Evolutionary conservation across 169 alveolate species (phyloP), one percentile per base, ranked within the genome.

Genomic region (Plasmodium gallinaceum): DNA sequence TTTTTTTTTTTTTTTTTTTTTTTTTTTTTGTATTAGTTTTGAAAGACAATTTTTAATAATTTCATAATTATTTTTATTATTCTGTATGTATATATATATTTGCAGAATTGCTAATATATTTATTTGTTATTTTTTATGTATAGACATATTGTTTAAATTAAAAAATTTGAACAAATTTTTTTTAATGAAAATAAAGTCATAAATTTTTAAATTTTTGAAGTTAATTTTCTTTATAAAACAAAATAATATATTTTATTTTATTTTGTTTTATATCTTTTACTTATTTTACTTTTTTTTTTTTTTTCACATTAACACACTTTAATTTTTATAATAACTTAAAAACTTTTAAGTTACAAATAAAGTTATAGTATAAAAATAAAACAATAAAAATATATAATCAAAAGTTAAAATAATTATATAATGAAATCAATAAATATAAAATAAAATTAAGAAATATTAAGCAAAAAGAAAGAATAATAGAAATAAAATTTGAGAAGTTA

Each of bases 1-100:
- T 45, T 69, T 18, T 58, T 18, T 58, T 58, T 58, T 22, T 60
- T 60, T 60, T 20, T 60, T 22, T 22, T 20, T 60, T 60, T 60
- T 60, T 60, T 60, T 60, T 22, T 60, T 60, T 60, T 70, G 80
- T 70, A 10, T 54, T 16, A n/a, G 6, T 54, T 54, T 54, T n/a
- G 22, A 16, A 16, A 16, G 7, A 16, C 64, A 9, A 7, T 54
- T 54, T 54, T 54, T 2, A 54, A 16, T 54, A 6, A 54, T 12
- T 54, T 54, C 14, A 2, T 14, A 12, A 16, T 54, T 16, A 6
- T 54, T 54, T 14, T 52, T 52, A 16, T 54, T 54, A 16, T 51
- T 51, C n/a, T 51, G n/a, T 51, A 51, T 48, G 58, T 48, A 48
- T 51, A 51, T 51, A 51, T 51, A 51, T 51, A 51, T 51, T n/a